phyloP scores from a whole-genome alignment of 345 rosid genomes.

The Citrus cavaleriei region DNA sequence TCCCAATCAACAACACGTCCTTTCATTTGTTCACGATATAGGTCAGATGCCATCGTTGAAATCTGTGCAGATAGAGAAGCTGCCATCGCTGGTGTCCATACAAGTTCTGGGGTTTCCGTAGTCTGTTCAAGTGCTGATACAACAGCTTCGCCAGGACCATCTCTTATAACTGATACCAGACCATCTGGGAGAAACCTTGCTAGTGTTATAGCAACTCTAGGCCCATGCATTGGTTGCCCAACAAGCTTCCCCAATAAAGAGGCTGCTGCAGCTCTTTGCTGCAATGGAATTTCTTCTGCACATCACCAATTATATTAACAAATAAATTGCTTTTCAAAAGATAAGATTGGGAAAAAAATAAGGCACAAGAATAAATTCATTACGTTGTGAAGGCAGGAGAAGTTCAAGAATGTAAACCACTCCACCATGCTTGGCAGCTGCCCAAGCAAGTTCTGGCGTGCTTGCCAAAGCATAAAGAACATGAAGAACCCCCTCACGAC shows the following conservation, averaged over 20 bases:
- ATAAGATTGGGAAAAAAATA: conserved; percentile 3
- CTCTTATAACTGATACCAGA: conserved; percentile 85
- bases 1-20: conserved; percentile 97
- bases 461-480: conserved; percentile 99
- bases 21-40: conserved; percentile 88
- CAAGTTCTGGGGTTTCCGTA: conserved; percentile 97
- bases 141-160: conserved; percentile 99
- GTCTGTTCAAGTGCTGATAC: conserved; percentile 87
- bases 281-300: conserved; percentile 93
- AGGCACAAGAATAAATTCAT: conserved; percentile 16
- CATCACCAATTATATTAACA: conserved; percentile 24
- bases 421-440: conserved; percentile 99
- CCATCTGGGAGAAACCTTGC: conserved; percentile 99
- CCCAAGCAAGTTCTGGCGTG: conserved; percentile 99
- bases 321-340: conserved; percentile 13
- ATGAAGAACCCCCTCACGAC: conserved; percentile 95
- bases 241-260: conserved; percentile 95
- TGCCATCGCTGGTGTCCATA: conserved; percentile 99
- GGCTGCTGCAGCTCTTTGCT: conserved; percentile 97
- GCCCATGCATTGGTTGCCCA: conserved; percentile 99
- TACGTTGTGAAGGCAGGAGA: conserved; percentile 89
- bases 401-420: conserved; percentile 95
- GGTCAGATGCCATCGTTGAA: conserved; percentile 90
- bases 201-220: conserved; percentile 94
- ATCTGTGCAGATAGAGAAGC: conserved; percentile 95